A percentile compares a stretch with the other conserved stretches of the same genome.
Conservation (phyloP, 2,329 filamentous ascomycete genomes). For the Talaromyces sp. region DNA sequence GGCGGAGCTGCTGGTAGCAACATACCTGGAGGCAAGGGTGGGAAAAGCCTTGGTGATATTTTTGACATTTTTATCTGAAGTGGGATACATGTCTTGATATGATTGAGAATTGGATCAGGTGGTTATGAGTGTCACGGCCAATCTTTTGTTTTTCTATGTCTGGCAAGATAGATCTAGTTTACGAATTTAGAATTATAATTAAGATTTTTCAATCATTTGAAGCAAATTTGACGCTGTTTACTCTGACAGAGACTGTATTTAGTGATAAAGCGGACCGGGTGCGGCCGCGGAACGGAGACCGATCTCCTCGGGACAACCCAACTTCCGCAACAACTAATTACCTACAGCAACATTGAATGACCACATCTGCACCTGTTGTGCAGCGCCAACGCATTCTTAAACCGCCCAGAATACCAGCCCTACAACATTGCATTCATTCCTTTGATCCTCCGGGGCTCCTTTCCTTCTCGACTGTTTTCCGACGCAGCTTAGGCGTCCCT, state of each 20-base stretch:
- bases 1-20: constrained; percentile 17
- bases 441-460: too few relatives aligned
- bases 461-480: neutral
- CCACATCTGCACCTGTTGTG: neutral
- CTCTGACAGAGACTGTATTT: too few relatives aligned
- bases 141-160: neutral
- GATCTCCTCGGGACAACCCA: neutral
- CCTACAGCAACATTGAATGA: too few relatives aligned
- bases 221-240: too few relatives aligned
- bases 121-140: neutral
- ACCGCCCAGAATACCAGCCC: neutral
- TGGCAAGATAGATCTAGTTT: neutral
- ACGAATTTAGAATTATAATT: neutral
- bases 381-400: neutral
- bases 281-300: neutral
- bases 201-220: neutral
- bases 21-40: constrained; percentile 10
- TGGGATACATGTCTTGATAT: neutral
- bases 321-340: neutral
- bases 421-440: neutral
- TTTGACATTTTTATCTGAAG: neutral
- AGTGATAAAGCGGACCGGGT: neutral
- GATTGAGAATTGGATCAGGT: neutral
- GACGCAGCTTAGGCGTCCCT: neutral
- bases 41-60: constrained; percentile 18